phyloP scores from a whole-genome alignment of 1,284 basidiomycete genomes.

The Sporisorium reilianum region DNA sequence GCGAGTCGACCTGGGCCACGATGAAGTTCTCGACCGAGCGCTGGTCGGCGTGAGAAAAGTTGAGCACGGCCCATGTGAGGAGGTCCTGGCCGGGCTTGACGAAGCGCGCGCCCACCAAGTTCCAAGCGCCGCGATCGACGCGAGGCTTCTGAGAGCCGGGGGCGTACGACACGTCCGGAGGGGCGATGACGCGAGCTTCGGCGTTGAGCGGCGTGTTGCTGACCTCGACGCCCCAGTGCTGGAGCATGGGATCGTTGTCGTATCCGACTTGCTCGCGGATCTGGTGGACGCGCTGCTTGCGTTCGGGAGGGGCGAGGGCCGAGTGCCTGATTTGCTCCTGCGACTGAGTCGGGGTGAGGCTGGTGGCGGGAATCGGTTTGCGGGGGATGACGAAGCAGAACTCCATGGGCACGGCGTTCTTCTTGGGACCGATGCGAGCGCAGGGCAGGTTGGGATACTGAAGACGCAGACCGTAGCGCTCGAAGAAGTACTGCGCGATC shows the following conservation, averaged over 20 bases:
- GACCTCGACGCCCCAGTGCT: slow-evolving; percentile 71
- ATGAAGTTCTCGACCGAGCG: slow-evolving; percentile 25
- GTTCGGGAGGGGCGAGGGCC: slow-evolving; percentile 32
- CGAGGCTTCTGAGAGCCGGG: slow-evolving; percentile 66
- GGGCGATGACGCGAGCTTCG: slow-evolving; percentile 68
- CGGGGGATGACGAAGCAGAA: slow-evolving; percentile 40
- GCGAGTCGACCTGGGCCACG: slow-evolving; percentile 13
- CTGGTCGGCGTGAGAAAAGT: slow-evolving; percentile 34
- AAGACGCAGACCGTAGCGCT: slow-evolving; percentile 50
- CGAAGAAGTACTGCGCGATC: slow-evolving; percentile 43
- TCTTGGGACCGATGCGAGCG: slow-evolving; percentile 37
- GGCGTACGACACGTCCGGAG: slow-evolving; percentile 60
- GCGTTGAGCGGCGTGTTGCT: slow-evolving; percentile 63
- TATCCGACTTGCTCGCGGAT: slow-evolving; percentile 49
- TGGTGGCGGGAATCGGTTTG: slow-evolving; percentile 44
- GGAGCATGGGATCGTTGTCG: slow-evolving; percentile 38
- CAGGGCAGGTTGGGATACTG: slow-evolving; percentile 46
- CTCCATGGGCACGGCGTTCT: slow-evolving; percentile 52
- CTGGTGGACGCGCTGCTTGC: slow-evolving; percentile 38
- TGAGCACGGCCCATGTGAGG: slow-evolving; percentile 49
- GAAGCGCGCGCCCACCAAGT: slow-evolving; percentile 48
- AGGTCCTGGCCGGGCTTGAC: slow-evolving; percentile 28
- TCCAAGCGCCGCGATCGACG: slow-evolving; percentile 61
- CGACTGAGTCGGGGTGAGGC: slow-evolving; percentile 38
- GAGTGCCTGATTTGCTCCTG: slow-evolving; percentile 48